These are phyloP conservation scores for Podaxis mareebaensis DNA, from an alignment of 768 basidiomycete species.

Conservation along the genomic window DNA sequence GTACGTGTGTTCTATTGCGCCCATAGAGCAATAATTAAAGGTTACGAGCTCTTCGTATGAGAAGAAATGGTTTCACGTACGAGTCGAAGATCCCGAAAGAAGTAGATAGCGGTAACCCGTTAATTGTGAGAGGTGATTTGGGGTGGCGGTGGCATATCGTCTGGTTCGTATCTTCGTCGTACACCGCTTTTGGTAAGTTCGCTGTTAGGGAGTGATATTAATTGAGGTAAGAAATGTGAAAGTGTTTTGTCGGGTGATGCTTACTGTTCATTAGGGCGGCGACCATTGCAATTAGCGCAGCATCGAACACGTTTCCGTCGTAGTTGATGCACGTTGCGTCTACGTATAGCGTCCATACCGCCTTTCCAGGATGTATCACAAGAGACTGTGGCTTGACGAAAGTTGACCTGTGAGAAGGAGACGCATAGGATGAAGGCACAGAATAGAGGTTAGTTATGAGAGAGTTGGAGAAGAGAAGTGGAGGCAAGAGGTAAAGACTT, in stretches of 20 bases:
- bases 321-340: constrained; percentile 97
- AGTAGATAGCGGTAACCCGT: constrained; percentile 47
- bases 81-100: constrained; percentile 84
- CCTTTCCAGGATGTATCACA: constrained; percentile 77
- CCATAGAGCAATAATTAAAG: not conserved
- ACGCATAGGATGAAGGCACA: too few species aligned
- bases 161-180: constrained; percentile 62
- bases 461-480: not conserved
- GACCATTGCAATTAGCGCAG: constrained; percentile 83
- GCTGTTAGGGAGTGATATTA: constrained; percentile 41
- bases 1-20: constrained; percentile 52
- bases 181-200: constrained; percentile 68
- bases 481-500: constrained; percentile 26
- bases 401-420: constrained; percentile 49
- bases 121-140: constrained; percentile 38
- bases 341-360: constrained; percentile 93
- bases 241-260: constrained; percentile 24
- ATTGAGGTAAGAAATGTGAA: not conserved
- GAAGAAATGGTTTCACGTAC: constrained; percentile 41
- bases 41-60: not conserved
- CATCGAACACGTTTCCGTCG: constrained; percentile 95
- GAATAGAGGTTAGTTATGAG: too few species aligned
- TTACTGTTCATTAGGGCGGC: constrained; percentile 83
- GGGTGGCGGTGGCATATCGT: constrained; percentile 56
- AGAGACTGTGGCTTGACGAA: constrained; percentile 66